These are phyloP conservation scores for Cryptosporidium viatorum DNA, from an alignment of 169 alveolate species.

Conservation along the genomic window DNA sequence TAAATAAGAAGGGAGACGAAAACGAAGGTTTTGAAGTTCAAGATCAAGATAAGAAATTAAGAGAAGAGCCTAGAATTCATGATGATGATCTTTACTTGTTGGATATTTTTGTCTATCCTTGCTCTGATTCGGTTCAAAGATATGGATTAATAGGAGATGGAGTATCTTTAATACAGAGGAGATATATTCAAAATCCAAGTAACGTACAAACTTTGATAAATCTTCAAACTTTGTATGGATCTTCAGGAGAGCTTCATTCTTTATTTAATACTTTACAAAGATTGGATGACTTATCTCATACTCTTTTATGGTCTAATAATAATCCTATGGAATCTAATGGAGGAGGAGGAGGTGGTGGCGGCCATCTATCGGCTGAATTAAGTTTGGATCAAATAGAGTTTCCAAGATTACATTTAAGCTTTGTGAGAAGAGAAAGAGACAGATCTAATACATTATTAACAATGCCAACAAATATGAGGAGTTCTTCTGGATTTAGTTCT, in stretches of 20 bases:
- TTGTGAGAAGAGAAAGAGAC: slow-evolving; percentile 46
- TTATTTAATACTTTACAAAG: slow-evolving; percentile 51
- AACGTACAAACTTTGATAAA: slow-evolving; percentile 41
- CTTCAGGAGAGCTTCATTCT: background rate
- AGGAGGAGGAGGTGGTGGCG: background rate
- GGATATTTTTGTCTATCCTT: slow-evolving; percentile 22
- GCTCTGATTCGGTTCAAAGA: slow-evolving; percentile 12
- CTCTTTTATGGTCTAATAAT: slow-evolving; percentile 55
- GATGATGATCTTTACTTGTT: slow-evolving; percentile 37
- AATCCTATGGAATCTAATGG: background rate
- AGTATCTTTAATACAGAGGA: slow-evolving; percentile 46
- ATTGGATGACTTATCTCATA: slow-evolving; percentile 74
- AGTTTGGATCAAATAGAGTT: slow-evolving; percentile 59
- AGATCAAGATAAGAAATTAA: background rate
- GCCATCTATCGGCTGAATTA: background rate
- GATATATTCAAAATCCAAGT: slow-evolving; percentile 40
- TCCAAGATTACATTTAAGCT: slow-evolving; percentile 74
- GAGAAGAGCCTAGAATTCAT: background rate
- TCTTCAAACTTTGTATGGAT: slow-evolving; percentile 48
- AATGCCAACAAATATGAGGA: background rate
- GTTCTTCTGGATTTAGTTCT: background rate
- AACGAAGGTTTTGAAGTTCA: background rate
- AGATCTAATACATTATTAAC: slow-evolving; percentile 30
- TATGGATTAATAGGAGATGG: slow-evolving; percentile 53
- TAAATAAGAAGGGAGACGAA: background rate